Percentiles rank a stretch among this genome's conserved stretches.
phyloP scores from a whole-genome alignment of 202 grass and related monocot genomes.

The Brachypodium distachyon region DNA sequence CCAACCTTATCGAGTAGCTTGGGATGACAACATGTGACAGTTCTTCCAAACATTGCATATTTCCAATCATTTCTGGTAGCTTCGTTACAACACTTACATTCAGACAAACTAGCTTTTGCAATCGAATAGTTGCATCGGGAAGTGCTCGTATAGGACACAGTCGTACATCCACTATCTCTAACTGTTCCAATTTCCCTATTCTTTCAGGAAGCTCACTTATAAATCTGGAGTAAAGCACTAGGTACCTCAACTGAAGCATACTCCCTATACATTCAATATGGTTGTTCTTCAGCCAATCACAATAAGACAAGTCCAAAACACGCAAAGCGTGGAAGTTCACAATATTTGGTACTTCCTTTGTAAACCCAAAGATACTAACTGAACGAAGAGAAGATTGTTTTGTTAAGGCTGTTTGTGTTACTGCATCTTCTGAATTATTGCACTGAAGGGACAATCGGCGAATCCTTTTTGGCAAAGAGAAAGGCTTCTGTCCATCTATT shows the following conservation, averaged over 20 bases:
- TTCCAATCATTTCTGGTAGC: background rate
- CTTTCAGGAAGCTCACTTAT: background rate
- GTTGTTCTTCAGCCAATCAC: background rate
- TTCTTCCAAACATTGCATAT: background rate
- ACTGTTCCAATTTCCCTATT: constrained; percentile 9
- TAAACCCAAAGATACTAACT: background rate
- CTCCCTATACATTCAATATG: background rate
- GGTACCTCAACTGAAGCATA: constrained; percentile 5
- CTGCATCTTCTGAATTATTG: background rate
- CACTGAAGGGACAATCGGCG: constrained; percentile 1
- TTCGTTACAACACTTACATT: fast-evolving
- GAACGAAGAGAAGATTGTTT: too few species aligned
- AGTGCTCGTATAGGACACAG: too few species aligned
- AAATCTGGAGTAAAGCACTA: background rate
- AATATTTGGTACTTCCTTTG: background rate
- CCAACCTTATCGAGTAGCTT: background rate
- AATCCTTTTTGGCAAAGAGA: background rate
- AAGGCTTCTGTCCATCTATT: background rate
- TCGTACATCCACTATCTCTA: background rate
- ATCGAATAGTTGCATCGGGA: too few species aligned
- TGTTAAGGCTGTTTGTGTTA: too few species aligned
- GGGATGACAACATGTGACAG: too few species aligned
- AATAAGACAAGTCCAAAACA: background rate
- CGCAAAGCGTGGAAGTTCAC: background rate
- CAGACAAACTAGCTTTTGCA: background rate